Percentiles rank a stretch among this genome's conserved stretches.
Conservation (phyloP, 208 protist species). For the Herpetomonas samuelpessoai region DNA sequence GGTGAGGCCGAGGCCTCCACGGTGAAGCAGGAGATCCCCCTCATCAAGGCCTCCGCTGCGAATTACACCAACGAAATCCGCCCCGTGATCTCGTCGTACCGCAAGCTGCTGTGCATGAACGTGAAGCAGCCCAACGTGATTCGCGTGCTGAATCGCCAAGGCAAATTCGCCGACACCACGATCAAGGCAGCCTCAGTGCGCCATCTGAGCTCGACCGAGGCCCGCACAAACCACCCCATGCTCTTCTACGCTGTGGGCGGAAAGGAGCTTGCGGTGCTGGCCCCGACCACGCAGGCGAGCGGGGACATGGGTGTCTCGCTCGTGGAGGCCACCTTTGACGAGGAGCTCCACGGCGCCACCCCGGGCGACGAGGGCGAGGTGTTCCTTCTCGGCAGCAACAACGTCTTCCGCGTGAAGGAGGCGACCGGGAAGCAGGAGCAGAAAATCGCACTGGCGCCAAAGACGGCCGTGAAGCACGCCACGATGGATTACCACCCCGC, state of each 20-base stretch:
- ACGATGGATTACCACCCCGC: constrained; percentile 64
- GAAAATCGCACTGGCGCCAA: constrained; percentile 40
- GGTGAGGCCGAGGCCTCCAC: constrained; percentile 50
- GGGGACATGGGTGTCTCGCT: constrained; percentile 53
- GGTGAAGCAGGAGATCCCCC: constrained; percentile 58
- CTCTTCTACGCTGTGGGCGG: constrained; percentile 80
- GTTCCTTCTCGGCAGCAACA: constrained; percentile 55
- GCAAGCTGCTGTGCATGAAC: constrained; percentile 76
- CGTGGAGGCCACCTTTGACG: constrained; percentile 37
- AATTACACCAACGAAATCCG: constrained; percentile 41
- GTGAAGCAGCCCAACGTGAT: constrained; percentile 80
- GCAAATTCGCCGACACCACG: constrained; percentile 61
- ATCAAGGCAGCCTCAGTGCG: constrained; percentile 42
- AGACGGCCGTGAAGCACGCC: constrained; percentile 60
- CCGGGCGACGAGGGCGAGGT: constrained; percentile 53
- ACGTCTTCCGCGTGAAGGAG: constrained; percentile 73
- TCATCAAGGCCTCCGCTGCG: constrained; percentile 65
- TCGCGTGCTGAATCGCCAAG: constrained; percentile 68
- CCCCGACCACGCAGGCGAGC: constrained; percentile 60
- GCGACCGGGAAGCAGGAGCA: constrained; percentile 28
- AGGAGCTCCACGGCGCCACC: constrained; percentile 61
- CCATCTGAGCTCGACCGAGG: constrained; percentile 60
- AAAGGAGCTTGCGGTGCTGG: constrained; percentile 53
- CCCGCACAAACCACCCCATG: constrained; percentile 34
- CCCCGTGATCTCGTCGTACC: constrained; percentile 59